Evolutionary conservation across 179 eudicot genomes (phyloP).

Genomic region (Spergularia azorica): DNA sequence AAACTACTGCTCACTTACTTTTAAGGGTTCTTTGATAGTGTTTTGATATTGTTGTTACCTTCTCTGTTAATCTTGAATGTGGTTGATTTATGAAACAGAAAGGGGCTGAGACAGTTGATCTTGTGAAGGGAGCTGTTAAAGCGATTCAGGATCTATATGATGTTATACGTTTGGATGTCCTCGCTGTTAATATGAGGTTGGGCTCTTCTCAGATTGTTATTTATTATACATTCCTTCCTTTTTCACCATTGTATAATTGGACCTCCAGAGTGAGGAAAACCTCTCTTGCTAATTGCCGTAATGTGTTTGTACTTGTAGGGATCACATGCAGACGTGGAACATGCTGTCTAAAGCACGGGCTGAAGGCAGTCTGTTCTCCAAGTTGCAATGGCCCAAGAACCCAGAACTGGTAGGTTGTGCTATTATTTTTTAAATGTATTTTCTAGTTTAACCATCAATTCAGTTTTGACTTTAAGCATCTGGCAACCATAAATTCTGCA

Average conservation of each 20-base stretch:
- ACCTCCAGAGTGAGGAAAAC: background rate
- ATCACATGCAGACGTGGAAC: conserved; percentile 71
- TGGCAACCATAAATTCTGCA: conserved; percentile 33
- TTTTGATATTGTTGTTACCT: conserved; percentile 2
- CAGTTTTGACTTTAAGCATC: conserved; percentile 6
- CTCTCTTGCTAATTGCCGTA: conserved; percentile 7
- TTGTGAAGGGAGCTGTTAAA: conserved; percentile 85
- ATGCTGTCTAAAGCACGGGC: conserved; percentile 68
- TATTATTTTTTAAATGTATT: no score
- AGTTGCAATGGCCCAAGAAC: conserved; percentile 88
- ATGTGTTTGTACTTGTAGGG: conserved; percentile 41
- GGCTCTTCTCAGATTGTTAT: conserved; percentile 18
- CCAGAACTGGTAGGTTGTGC: conserved; percentile 61
- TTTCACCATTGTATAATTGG: background rate
- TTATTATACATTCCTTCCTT: conserved; percentile 2
- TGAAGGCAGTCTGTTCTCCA: conserved; percentile 85
- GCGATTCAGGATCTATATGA: conserved; percentile 97
- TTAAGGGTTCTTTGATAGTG: background rate
- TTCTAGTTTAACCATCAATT: background rate
- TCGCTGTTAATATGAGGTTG: conserved; percentile 77
- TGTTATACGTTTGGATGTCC: conserved; percentile 73
- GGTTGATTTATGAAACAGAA: conserved; percentile 46
- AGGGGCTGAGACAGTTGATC: conserved; percentile 68
- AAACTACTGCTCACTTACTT: background rate
- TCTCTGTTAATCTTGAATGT: conserved; percentile 13